Base-by-base conservation (phyloP, 345 rosid genomes). In the Hibiscus syriacus region DNA sequence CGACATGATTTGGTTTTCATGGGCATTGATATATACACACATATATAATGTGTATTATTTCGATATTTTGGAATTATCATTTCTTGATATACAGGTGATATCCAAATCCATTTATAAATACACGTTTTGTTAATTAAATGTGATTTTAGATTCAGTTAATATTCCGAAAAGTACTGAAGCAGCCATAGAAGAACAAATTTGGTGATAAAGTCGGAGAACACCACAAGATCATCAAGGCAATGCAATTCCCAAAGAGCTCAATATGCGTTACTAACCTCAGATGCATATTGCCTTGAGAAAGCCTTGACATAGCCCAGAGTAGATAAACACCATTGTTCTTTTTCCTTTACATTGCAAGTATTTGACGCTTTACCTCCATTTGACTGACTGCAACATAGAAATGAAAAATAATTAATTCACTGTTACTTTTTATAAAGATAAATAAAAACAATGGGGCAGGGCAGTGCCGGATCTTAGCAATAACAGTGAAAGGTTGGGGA, bases 291-390 rank as follows among this genome's bases (percentile, higher is more conserved):
- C 74, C 99, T 86, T 39, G 99, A 83, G 70, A 94, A 84, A 17
- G 97, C 87, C 70, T 88, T 89, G 56, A 92, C 87, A 73, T 88
- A 88, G 71, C 97, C 97, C 34, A 94, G 86, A 64, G 99, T 89
- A 19, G 97, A 78, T 65, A 92, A 74, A 76, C 98, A 94, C 99
- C 98, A 92, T 65, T 94, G 99, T 77, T 85, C 92, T 58, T 78
- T 87, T 77, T 94, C 98, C 52, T 96, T 87, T 3, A 91, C 70
- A 50, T 66, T 85, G 22, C 85, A 87, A 26, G 36, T 12, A 56
- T 55, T 64, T 36, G 66, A 70, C 0, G 74, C 52, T 43, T 53
- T 76, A 48, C 70, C 83, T 46, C 89, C 87, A 54, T 89, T 87
- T 13, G 77, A 65, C 39, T 74, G 80, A 68, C 96, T 89, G 84